Conservation (phyloP, 208 protist genomes). For the Acanthamoeba sp. region DNA sequence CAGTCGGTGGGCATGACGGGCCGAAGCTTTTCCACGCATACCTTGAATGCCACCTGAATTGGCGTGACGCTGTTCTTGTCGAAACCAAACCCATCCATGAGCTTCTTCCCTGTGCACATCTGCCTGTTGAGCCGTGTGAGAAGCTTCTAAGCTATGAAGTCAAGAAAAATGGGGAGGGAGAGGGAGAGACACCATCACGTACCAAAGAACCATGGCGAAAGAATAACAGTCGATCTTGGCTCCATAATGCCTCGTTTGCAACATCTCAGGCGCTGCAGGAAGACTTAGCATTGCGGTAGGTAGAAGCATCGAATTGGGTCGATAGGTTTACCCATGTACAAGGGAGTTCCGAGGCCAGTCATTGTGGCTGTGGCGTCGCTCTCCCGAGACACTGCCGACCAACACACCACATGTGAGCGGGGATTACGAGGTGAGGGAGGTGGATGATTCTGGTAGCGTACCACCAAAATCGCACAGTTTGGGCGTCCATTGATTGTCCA, state of each 20-base stretch:
- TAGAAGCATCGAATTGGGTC: too few species aligned
- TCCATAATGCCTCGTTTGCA: constrained; percentile 53
- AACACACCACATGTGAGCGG: neutral
- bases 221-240: constrained; percentile 44
- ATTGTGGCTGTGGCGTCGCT: constrained; percentile 50
- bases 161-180: too few species aligned
- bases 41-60: constrained; percentile 27
- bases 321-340: constrained; percentile 68
- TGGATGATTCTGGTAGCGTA: neutral
- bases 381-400: constrained; percentile 2
- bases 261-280: neutral
- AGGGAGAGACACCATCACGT: neutral
- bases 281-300: too few species aligned
- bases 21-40: constrained; percentile 2
- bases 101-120: constrained; percentile 40
- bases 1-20: neutral
- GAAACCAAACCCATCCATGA: neutral
- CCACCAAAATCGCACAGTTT: constrained; percentile 36
- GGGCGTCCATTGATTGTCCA: constrained; percentile 42
- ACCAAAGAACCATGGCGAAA: constrained; percentile 51
- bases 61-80: neutral
- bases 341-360: constrained; percentile 18
- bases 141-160: too few species aligned
- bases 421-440: neutral
- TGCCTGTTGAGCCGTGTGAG: neutral